Percentiles rank a stretch among this genome's conserved stretches.
These are phyloP conservation scores for Simplicillium aogashimaense DNA, from an alignment of 2,329 filamentous ascomycete genomes.

Conservation along the genomic window DNA sequence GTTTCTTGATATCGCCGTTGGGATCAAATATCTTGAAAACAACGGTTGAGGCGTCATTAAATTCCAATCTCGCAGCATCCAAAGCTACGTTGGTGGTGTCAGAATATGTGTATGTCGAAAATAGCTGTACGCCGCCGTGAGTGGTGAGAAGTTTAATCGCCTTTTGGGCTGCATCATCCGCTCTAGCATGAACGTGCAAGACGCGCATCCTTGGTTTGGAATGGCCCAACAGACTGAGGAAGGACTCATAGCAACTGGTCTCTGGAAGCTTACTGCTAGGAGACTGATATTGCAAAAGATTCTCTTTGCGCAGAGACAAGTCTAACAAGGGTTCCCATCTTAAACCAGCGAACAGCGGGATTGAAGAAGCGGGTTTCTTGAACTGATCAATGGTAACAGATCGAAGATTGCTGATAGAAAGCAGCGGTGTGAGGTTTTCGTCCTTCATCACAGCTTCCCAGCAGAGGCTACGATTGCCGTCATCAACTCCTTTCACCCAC, in stretches of 20 bases:
- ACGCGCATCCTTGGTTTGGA: neutral
- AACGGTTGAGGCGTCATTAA: neutral
- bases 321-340: neutral
- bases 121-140: neutral
- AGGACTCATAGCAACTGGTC: neutral
- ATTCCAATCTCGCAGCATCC: neutral
- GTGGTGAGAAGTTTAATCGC: neutral
- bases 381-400: neutral
- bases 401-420: neutral
- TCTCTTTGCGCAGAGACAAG: neutral
- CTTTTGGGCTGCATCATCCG: neutral
- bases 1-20: neutral
- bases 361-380: neutral
- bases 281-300: neutral
- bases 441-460: neutral
- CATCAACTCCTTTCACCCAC: neutral
- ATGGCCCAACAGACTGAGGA: neutral
- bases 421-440: neutral
- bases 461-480: neutral
- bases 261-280: neutral
- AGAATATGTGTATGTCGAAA: conserved; percentile 1
- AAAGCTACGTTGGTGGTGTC: neutral
- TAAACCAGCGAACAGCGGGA: conserved; percentile 1
- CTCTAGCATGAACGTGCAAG: neutral
- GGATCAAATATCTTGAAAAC: neutral